Evolutionary conservation across 2,329 filamentous ascomycete species (phyloP).

Genomic region (Talaromyces sp.): DNA sequence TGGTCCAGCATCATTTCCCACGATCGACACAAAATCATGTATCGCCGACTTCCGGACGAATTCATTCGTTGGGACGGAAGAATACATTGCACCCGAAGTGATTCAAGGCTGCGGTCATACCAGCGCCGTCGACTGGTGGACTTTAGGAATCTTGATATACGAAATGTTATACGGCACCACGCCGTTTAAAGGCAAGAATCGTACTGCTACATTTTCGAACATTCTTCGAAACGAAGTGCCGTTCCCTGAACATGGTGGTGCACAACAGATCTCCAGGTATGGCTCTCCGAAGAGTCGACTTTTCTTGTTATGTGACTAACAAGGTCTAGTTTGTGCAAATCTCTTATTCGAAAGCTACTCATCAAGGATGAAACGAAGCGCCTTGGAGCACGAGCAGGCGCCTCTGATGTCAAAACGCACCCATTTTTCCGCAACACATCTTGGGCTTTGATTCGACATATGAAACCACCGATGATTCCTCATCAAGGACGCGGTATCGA

Average conservation of each 20-base stretch:
- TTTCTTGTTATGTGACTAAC: background rate
- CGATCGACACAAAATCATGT: constrained; percentile 98
- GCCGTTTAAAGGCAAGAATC: constrained; percentile 98
- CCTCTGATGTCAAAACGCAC: constrained; percentile 93
- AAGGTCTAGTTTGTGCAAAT: constrained; percentile 77
- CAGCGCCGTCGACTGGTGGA: constrained; percentile 99
- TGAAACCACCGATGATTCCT: constrained; percentile 96
- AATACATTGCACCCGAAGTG: constrained; percentile 97
- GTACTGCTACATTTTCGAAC: constrained; percentile 96
- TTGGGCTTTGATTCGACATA: constrained; percentile 94
- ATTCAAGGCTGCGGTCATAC: constrained; percentile 99
- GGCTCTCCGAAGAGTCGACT: constrained; percentile 35
- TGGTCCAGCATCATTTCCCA: constrained; percentile 79
- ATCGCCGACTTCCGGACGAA: constrained; percentile 98
- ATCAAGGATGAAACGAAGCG: constrained; percentile 97
- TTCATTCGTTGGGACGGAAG: constrained; percentile 96
- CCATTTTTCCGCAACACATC: constrained; percentile 95
- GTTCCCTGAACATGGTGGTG: constrained; percentile 83
- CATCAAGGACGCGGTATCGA: constrained; percentile 86
- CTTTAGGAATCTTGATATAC: constrained; percentile 91
- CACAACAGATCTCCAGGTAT: constrained; percentile 87
- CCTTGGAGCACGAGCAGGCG: constrained; percentile 87
- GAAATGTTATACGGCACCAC: constrained; percentile 99
- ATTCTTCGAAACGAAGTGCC: constrained; percentile 93
- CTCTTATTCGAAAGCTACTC: constrained; percentile 87